Base-by-base conservation (phyloP, 2,329 filamentous ascomycete species). In the Fusarium coffeatum region DNA sequence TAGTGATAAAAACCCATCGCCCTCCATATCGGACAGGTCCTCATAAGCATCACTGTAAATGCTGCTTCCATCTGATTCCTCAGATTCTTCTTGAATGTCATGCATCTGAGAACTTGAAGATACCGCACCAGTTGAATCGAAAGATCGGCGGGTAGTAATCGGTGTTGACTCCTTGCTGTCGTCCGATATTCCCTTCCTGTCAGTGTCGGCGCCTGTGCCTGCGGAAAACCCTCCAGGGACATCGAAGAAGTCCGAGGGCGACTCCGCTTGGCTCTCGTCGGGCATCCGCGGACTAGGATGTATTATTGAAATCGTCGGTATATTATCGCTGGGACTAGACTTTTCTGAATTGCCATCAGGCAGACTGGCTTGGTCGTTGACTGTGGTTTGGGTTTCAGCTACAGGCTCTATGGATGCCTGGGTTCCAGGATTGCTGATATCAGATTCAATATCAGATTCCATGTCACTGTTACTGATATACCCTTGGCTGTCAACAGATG, bases 1-100 rank as follows among this genome's bases (percentile, higher is more conserved):
- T 10, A 94, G 83, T 7, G 91, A 94, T 74, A 89, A 84, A 73
- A 93, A 94, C 0, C 90, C 92, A 48, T 87, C 87, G 4, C 86
- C 86, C 41, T 91, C 89, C 6, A 84, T 75, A 16, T 93, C 89
- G 0, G 87, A 88, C 0, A 91, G 81, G 64, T 93, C 90, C 78
- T 94, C 92, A 56, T 90, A 90, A 2, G 92, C 92, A 78, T 94
- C 92, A 69, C 90, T 93, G 76, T 93, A 94, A 25, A 92, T 85
- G 65, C 87, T 90, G 51, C 81, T 83, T 16, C 81, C 80, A 58
- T 89, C 87, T 4, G 77, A 76, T 8, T 78, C 81, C n/a, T 86
- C 82, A 2, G 82, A 77, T n/a, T 80, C 79, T 55, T 80, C 78
- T 50, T 72, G 69, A 16, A 80, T 81, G 41, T 80, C 76, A 41